phyloP scores from a whole-genome alignment of 106 monocot species.

The Triglochin maritima region DNA sequence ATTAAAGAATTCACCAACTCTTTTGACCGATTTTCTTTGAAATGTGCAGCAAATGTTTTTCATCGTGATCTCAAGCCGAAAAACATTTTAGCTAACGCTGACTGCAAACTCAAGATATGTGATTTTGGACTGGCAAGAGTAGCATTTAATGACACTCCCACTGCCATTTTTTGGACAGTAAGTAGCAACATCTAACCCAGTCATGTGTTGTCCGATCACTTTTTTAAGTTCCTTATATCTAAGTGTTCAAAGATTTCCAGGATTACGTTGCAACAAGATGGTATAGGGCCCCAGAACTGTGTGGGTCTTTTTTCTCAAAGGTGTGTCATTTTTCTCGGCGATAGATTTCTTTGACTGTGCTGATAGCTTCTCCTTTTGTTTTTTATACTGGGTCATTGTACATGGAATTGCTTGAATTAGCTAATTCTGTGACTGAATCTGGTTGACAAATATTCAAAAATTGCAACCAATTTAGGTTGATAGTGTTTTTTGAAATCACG shows the following conservation, averaged over 20 bases:
- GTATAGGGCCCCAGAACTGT: conserved; percentile 83
- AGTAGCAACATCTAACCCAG: neutral
- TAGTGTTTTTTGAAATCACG: too few relatives aligned
- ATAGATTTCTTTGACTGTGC: neutral
- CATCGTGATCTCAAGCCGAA: conserved; percentile 92
- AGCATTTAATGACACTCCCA: conserved; percentile 75
- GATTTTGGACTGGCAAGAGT: conserved; percentile 90
- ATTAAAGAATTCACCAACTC: too few relatives aligned
- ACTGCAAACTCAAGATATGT: conserved; percentile 89
- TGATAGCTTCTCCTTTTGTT: neutral
- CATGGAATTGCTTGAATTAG: too few relatives aligned
- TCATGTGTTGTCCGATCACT: too few relatives aligned
- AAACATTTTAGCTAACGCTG: conserved; percentile 84
- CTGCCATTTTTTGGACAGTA: conserved; percentile 94
- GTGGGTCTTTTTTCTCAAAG: conserved; percentile 87
- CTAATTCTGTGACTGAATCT: too few relatives aligned
- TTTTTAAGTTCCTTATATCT: neutral
- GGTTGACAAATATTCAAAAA: too few relatives aligned
- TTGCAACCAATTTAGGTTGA: too few relatives aligned
- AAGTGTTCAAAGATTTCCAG: conserved; percentile 15
- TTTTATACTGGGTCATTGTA: neutral
- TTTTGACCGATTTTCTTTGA: neutral
- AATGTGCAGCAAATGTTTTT: conserved; percentile 64
- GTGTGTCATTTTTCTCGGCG: conserved; percentile 16
- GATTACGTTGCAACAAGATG: conserved; percentile 94